Conservation (phyloP, 495 filamentous ascomycete genomes). For the Penicillium ucsense region DNA sequence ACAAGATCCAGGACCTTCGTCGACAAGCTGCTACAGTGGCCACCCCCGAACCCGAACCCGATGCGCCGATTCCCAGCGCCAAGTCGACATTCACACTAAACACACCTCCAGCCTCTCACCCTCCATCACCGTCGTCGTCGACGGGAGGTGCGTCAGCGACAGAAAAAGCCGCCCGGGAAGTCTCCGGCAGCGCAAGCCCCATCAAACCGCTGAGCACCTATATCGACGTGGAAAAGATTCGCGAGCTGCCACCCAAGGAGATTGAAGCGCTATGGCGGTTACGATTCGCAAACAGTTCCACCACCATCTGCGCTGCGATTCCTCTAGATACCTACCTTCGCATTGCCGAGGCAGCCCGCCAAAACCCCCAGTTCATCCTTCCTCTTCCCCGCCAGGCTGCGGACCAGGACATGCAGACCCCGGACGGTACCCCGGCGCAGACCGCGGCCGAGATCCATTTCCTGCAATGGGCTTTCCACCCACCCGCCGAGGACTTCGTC, state of each 20-base stretch:
- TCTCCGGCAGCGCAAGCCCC: slow-evolving; percentile 31
- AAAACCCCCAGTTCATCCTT: slow-evolving; percentile 80
- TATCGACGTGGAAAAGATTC: slow-evolving; percentile 72
- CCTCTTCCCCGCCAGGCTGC: slow-evolving; percentile 61
- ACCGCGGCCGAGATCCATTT: slow-evolving; percentile 38
- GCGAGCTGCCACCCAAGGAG: slow-evolving; percentile 63
- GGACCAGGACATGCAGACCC: slow-evolving; percentile 12
- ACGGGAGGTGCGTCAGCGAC: slow-evolving; percentile 14
- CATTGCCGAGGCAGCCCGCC: slow-evolving; percentile 57
- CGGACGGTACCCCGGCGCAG: slow-evolving; percentile 2
- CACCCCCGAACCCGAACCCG: slow-evolving; percentile 44
- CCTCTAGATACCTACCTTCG: slow-evolving; percentile 57
- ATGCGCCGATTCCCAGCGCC: slow-evolving; percentile 3
- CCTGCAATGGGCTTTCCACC: slow-evolving; percentile 64
- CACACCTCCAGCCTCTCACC: slow-evolving; percentile 21
- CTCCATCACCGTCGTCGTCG: slow-evolving; percentile 18
- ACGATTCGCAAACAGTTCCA: slow-evolving; percentile 59
- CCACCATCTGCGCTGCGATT: slow-evolving; percentile 74
- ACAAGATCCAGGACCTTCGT: slow-evolving; percentile 61
- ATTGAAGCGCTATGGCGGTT: slow-evolving; percentile 85
- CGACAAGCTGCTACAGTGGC: slow-evolving; percentile 49
- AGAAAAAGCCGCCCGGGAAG: slow-evolving; percentile 22
- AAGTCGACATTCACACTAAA: slow-evolving; percentile 2
- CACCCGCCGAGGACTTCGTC: slow-evolving; percentile 69
- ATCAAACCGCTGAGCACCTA: slow-evolving; percentile 76